Percentiles rank a stretch among this genome's conserved stretches.
These are phyloP conservation scores for Barbatosphaeria neglecta DNA, from an alignment of 495 filamentous ascomycete genomes.

Conservation along the genomic window DNA sequence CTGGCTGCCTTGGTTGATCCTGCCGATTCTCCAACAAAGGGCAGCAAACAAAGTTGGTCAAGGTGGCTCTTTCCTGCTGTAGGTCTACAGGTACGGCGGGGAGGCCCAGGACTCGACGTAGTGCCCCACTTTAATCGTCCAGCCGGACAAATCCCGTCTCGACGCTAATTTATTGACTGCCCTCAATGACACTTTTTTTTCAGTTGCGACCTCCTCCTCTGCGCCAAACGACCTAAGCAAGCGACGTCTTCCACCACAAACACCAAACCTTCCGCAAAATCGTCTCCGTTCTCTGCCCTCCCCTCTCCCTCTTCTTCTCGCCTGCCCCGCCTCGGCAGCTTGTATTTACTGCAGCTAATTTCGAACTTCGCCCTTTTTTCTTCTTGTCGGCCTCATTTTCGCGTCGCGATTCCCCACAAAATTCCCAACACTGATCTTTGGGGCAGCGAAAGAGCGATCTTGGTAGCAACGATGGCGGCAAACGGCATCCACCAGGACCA, in stretches of 20 bases:
- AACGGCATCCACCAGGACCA: slow-evolving; percentile 34
- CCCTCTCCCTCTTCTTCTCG: not conserved
- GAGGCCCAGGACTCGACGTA: not conserved
- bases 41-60: no score
- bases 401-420: no score
- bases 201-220: not conserved
- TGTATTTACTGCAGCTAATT: no score
- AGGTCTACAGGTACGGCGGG: no score
- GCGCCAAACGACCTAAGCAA: no score
- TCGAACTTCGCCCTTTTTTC: not conserved
- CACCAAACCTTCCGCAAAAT: not conserved
- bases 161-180: not conserved
- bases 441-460: no score
- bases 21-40: no score
- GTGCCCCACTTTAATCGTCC: not conserved
- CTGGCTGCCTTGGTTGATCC: no score
- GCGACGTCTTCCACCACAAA: not conserved
- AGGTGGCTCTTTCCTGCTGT: not conserved
- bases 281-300: not conserved
- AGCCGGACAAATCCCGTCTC: not conserved
- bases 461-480: slow-evolving; percentile 33
- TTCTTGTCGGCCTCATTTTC: not conserved
- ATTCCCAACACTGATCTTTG: no score
- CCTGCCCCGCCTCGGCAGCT: not conserved
- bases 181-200: not conserved